Evolutionary conservation across 495 filamentous ascomycete genomes (phyloP).

Genomic region (Trichoderma erinaceum): DNA sequence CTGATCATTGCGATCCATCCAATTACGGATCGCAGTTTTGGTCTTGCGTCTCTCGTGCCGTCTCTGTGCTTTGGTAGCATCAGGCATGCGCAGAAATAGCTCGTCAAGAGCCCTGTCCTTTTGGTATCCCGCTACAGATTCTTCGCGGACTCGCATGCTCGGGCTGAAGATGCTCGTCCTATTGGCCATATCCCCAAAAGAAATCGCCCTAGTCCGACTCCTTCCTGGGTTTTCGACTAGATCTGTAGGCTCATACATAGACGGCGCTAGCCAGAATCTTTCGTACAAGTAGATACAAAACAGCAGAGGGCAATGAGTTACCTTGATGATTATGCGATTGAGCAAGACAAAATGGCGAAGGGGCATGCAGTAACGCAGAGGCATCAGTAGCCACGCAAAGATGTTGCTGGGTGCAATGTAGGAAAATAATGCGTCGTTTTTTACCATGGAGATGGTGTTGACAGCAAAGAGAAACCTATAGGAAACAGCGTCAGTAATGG

Average conservation of each 20-base stretch:
- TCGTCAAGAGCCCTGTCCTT: conserved; percentile 90
- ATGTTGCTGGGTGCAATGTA: conserved; percentile 87
- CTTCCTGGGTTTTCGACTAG: conserved; percentile 46
- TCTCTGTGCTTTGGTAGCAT: conserved; percentile 41
- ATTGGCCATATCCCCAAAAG: conserved; percentile 48
- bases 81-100: conserved; percentile 63
- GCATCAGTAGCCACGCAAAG: conserved; percentile 77
- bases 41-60: conserved; percentile 57
- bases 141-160: conserved; percentile 63
- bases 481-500: neutral
- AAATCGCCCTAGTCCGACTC: conserved; percentile 37
- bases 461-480: conserved; percentile 76
- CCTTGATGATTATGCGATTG: conserved; percentile 81
- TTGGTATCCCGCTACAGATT: conserved; percentile 74
- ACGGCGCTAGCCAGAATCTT: conserved; percentile 59
- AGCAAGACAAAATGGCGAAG: conserved; percentile 72
- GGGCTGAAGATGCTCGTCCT: conserved; percentile 60
- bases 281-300: conserved; percentile 85
- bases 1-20: conserved; percentile 74
- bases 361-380: conserved; percentile 69
- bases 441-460: conserved; percentile 93
- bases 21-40: conserved; percentile 69
- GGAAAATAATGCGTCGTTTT: conserved; percentile 87
- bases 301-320: conserved; percentile 80
- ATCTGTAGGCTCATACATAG: conserved; percentile 70